phyloP scores from a whole-genome alignment of 768 basidiomycete species.

The Russula foetens region DNA sequence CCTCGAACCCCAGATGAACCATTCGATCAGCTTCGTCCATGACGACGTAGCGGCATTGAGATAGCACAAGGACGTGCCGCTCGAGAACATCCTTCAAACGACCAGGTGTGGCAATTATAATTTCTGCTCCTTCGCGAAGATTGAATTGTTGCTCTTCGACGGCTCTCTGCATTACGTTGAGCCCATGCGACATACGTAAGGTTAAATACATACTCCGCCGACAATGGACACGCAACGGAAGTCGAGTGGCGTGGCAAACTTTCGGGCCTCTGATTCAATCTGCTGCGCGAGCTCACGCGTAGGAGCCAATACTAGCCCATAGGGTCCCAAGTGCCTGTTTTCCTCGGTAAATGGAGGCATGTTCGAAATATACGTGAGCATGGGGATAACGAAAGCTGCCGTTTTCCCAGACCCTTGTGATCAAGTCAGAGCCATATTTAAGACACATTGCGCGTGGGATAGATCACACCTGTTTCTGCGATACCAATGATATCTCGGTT shows the following conservation, averaged over 20 bases:
- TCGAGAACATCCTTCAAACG: constrained; percentile 97
- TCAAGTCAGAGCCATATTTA: background rate
- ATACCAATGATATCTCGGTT: constrained; percentile 98
- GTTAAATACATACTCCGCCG: constrained; percentile 65
- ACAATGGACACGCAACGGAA: constrained; percentile 97
- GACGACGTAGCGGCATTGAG: constrained; percentile 96
- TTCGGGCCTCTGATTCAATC: constrained; percentile 87
- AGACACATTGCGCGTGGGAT: background rate
- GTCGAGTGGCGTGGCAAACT: constrained; percentile 85
- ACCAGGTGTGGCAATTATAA: constrained; percentile 97
- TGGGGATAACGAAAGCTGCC: constrained; percentile 96
- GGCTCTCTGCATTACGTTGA: constrained; percentile 46
- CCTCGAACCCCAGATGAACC: constrained; percentile 97
- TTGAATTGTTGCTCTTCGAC: constrained; percentile 99
- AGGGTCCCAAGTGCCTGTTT: constrained; percentile 89
- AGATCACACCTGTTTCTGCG: constrained; percentile 81
- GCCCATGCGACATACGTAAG: constrained; percentile 8
- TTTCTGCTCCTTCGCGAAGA: constrained; percentile 95
- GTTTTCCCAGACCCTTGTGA: constrained; percentile 91
- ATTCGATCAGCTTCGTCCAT: constrained; percentile 99
- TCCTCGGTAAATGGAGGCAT: constrained; percentile 86
- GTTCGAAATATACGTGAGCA: constrained; percentile 88
- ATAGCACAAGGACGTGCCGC: constrained; percentile 88
- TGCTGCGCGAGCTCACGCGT: constrained; percentile 99
- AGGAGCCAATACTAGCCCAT: constrained; percentile 86